A percentile compares a stretch with the other conserved stretches of the same genome.
These are phyloP conservation scores for Peziza echinospora DNA, from an alignment of 495 filamentous ascomycete species.

Conservation along the genomic window DNA sequence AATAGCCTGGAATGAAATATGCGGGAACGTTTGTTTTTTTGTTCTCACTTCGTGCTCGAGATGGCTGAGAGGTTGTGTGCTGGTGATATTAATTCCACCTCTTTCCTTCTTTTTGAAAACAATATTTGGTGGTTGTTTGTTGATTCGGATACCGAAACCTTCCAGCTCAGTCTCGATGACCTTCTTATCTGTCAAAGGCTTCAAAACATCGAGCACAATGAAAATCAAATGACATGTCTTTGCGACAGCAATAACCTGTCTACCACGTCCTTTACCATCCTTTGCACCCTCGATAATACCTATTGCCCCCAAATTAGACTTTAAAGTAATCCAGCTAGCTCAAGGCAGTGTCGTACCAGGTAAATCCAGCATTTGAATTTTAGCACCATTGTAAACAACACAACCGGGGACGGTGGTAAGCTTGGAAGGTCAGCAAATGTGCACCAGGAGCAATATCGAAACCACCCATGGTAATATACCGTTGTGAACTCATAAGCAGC, in stretches of 20 bases:
- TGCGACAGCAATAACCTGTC: constrained; percentile 95
- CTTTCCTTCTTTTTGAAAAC: constrained; percentile 99
- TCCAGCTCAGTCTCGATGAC: constrained; percentile 94
- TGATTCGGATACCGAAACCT: constrained; percentile 93
- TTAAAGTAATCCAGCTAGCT: too few relatives aligned
- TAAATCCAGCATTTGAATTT: constrained; percentile 95
- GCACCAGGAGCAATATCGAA: too few relatives aligned
- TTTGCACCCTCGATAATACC: constrained; percentile 90
- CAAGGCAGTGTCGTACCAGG: constrained; percentile 42
- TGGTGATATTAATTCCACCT: constrained; percentile 83
- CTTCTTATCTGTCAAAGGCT: constrained; percentile 89
- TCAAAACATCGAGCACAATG: constrained; percentile 96
- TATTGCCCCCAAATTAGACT: too few relatives aligned
- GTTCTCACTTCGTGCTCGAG: constrained; percentile 79
- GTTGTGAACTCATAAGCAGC: constrained; percentile 98
- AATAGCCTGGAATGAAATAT: constrained; percentile 6
- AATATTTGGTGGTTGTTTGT: constrained; percentile 93
- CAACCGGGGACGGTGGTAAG: constrained; percentile 93
- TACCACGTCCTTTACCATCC: constrained; percentile 92
- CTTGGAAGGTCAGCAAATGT: constrained; percentile 7
- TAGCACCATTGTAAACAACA: constrained; percentile 89
- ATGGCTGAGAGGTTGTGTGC: constrained; percentile 74
- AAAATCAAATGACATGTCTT: constrained; percentile 98
- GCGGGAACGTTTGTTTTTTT: constrained; percentile 10
- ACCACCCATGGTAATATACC: too few relatives aligned